These are phyloP conservation scores for Scenedesmus sp. DNA, from an alignment of 163 green algal genomes.

Conservation along the genomic window DNA sequence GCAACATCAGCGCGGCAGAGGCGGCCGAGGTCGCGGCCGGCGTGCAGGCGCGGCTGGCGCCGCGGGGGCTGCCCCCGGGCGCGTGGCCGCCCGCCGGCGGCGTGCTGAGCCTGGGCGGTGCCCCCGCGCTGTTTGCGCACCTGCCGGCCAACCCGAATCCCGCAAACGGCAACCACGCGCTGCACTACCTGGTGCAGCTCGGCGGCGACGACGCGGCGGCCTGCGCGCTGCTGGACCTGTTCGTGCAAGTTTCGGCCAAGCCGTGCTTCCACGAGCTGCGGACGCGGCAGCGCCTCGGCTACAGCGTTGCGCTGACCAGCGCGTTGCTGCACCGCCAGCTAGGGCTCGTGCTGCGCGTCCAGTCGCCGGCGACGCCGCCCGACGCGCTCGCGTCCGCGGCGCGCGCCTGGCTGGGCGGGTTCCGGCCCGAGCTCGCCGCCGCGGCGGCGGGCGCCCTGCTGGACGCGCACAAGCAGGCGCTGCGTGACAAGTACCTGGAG, in stretches of 20 bases:
- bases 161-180: conserved; percentile 59
- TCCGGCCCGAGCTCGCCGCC: conserved; percentile 41
- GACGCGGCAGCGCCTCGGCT: conserved; percentile 58
- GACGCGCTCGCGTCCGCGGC: conserved; percentile 31
- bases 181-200: conserved; percentile 2
- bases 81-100: conserved; percentile 4
- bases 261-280: conserved; percentile 62
- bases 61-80: not conserved
- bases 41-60: conserved; percentile 4
- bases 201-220: not conserved
- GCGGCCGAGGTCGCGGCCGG: not conserved
- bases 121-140: conserved; percentile 18
- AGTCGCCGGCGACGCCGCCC: conserved; percentile 43
- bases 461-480: conserved; percentile 18
- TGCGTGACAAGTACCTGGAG: conserved; percentile 51
- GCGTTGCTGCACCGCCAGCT: conserved; percentile 39
- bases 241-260: conserved; percentile 51
- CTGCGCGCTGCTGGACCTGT: conserved; percentile 47
- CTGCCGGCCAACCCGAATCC: conserved; percentile 61
- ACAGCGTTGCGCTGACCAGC: conserved; percentile 41
- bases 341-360: conserved; percentile 49
- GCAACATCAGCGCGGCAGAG: conserved; percentile 37
- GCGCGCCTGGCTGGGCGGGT: conserved; percentile 49
- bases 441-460: not conserved
- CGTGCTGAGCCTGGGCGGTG: conserved; percentile 1